These are phyloP conservation scores for Ajuga chamaepitys DNA, from an alignment of 257 asterid species.

Conservation along the genomic window DNA sequence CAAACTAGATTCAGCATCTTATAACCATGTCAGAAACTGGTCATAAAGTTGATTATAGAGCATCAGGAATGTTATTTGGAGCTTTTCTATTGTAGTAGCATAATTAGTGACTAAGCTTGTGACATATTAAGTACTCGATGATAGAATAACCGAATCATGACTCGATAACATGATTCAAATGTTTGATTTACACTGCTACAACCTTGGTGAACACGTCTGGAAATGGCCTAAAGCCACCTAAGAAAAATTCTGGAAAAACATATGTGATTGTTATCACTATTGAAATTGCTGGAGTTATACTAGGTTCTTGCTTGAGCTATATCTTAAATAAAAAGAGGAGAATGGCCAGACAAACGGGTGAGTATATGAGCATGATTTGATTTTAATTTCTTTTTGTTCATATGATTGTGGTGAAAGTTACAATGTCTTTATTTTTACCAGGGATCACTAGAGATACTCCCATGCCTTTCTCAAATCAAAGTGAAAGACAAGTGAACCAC, in stretches of 20 bases:
- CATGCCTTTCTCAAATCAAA: neutral
- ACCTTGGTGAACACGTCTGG: neutral
- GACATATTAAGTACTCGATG: neutral
- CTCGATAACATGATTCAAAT: neutral
- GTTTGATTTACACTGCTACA: neutral
- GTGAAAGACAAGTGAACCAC: slow-evolving; percentile 16
- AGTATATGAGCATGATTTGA: neutral
- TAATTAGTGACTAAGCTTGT: neutral
- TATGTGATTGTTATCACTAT: slow-evolving; percentile 4
- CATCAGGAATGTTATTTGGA: too few species aligned
- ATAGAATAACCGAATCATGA: neutral
- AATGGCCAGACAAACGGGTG: slow-evolving; percentile 13
- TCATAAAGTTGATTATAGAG: too few species aligned
- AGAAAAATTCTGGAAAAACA: neutral
- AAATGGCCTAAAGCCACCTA: neutral
- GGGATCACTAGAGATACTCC: slow-evolving; percentile 8
- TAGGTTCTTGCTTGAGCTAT: slow-evolving; percentile 15
- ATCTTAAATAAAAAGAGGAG: slow-evolving; percentile 20
- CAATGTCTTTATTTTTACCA: neutral
- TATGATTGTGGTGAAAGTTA: neutral
- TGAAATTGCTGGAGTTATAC: slow-evolving; percentile 14
- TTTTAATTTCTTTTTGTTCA: neutral
- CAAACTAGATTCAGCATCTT: neutral
- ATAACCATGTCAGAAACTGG: too few species aligned
- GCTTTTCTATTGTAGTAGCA: too few species aligned